These are phyloP conservation scores for Aspergillus ochraceus DNA, from an alignment of 2,329 filamentous ascomycete genomes.

Conservation along the genomic window DNA sequence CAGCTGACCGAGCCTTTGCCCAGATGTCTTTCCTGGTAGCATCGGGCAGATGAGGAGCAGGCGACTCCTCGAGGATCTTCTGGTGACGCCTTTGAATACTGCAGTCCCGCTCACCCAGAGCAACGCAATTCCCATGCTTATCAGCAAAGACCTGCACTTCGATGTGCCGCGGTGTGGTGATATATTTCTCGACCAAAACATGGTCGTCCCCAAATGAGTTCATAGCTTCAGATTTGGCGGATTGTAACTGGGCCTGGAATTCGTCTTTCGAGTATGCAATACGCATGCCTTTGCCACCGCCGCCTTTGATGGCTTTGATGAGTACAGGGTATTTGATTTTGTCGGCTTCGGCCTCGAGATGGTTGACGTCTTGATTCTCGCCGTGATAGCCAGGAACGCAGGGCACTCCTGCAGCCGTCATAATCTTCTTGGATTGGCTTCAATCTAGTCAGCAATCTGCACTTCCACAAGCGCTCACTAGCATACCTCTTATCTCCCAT, in stretches of 20 bases:
- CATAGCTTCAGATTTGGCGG: slow-evolving; percentile 63
- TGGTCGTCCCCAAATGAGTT: slow-evolving; percentile 66
- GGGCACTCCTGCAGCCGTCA: slow-evolving; percentile 90
- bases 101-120: slow-evolving; percentile 65
- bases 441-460: slow-evolving; percentile 8
- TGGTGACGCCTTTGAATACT: slow-evolving; percentile 66
- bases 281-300: slow-evolving; percentile 69
- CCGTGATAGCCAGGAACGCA: slow-evolving; percentile 98
- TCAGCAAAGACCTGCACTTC: slow-evolving; percentile 69
- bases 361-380: slow-evolving; percentile 67
- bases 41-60: slow-evolving; percentile 62
- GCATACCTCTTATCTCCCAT: slow-evolving; percentile 88
- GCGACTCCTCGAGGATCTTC: slow-evolving; percentile 67
- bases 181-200: slow-evolving; percentile 69
- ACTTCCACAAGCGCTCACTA: background rate
- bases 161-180: slow-evolving; percentile 65
- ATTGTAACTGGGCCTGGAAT: slow-evolving; percentile 61
- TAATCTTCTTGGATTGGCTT: slow-evolving; percentile 86
- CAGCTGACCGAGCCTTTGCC: slow-evolving; percentile 64
- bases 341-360: slow-evolving; percentile 68
- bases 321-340: slow-evolving; percentile 67
- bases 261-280: slow-evolving; percentile 60
- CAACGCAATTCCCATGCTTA: slow-evolving; percentile 64
- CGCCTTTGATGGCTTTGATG: slow-evolving; percentile 65
- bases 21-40: slow-evolving; percentile 63